These are phyloP conservation scores for Glycine tomentella DNA, from an alignment of 306 rosid species.

Conservation along the genomic window DNA sequence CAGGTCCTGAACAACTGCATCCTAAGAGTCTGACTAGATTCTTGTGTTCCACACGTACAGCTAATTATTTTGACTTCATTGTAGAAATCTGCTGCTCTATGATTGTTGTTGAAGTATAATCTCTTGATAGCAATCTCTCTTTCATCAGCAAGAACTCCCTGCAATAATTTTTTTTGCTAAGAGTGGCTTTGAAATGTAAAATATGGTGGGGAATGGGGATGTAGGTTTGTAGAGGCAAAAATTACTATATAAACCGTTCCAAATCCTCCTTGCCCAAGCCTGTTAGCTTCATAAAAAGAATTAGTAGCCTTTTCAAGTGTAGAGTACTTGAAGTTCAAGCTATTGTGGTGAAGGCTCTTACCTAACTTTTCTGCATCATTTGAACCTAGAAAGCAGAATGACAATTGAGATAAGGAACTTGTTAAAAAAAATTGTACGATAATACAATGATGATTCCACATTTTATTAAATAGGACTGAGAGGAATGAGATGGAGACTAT, in stretches of 20 bases:
- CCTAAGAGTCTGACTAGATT: constrained; percentile 76
- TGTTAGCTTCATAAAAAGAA: constrained; percentile 61
- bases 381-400: constrained; percentile 56
- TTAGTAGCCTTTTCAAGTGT: constrained; percentile 74
- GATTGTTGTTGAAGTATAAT: constrained; percentile 73
- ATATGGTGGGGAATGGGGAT: neutral
- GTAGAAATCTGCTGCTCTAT: constrained; percentile 80
- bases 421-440: neutral
- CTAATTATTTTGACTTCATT: constrained; percentile 85
- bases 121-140: constrained; percentile 88
- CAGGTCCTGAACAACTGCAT: constrained; percentile 87
- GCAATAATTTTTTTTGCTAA: constrained; percentile 10
- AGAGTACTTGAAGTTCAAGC: constrained; percentile 84
- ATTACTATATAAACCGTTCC: constrained; percentile 81
- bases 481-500: neutral
- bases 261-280: constrained; percentile 88
- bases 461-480: neutral
- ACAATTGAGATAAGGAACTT: neutral
- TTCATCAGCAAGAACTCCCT: constrained; percentile 67
- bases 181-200: constrained; percentile 14
- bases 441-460: neutral
- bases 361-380: constrained; percentile 64
- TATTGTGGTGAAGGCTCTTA: constrained; percentile 65
- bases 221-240: constrained; percentile 21
- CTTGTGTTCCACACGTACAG: constrained; percentile 79